Percentiles rank a stretch among this genome's conserved stretches.
phyloP scores from a whole-genome alignment of 2,329 filamentous ascomycete species.

The Penicillium sp. region DNA sequence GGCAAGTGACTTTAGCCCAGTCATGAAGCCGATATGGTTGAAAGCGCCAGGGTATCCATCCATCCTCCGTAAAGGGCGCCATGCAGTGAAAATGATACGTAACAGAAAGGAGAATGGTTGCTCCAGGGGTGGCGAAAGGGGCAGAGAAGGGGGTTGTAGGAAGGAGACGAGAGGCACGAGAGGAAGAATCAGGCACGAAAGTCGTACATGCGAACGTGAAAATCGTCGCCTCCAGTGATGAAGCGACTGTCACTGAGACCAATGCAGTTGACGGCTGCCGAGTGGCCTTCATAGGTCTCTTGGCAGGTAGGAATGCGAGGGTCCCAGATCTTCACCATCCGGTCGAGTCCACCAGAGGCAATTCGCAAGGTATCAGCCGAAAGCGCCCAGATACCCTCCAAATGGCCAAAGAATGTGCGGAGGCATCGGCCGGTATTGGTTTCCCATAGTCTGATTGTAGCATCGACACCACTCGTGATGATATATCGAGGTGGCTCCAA shows the following conservation, averaged over 20 bases:
- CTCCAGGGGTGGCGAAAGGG: neutral
- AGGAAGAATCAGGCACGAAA: slow-evolving; percentile 52
- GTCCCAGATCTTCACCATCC: slow-evolving; percentile 96
- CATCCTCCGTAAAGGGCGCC: slow-evolving; percentile 11
- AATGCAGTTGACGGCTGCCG: slow-evolving; percentile 88
- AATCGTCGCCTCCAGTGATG: slow-evolving; percentile 89
- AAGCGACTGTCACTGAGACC: slow-evolving; percentile 85
- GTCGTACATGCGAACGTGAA: slow-evolving; percentile 80
- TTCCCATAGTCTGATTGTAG: slow-evolving; percentile 90
- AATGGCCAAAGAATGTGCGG: slow-evolving; percentile 91
- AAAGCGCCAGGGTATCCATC: slow-evolving; percentile 24
- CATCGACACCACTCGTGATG: slow-evolving; percentile 86
- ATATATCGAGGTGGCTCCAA: slow-evolving; percentile 83
- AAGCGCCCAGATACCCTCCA: slow-evolving; percentile 93
- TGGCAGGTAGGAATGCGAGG: slow-evolving; percentile 87
- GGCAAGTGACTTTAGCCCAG: too few species aligned
- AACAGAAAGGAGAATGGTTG: slow-evolving; percentile 1
- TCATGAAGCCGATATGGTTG: neutral
- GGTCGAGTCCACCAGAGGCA: slow-evolving; percentile 86
- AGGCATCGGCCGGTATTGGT: slow-evolving; percentile 76
- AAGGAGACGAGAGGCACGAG: neutral
- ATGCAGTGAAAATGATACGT: slow-evolving; percentile 3
- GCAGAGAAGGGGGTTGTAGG: slow-evolving; percentile 4
- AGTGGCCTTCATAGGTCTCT: slow-evolving; percentile 85
- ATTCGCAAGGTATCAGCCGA: slow-evolving; percentile 84